Evolutionary conservation across 2,329 filamentous ascomycete genomes (phyloP).

Genomic region (Teratosphaeria nubilosa): DNA sequence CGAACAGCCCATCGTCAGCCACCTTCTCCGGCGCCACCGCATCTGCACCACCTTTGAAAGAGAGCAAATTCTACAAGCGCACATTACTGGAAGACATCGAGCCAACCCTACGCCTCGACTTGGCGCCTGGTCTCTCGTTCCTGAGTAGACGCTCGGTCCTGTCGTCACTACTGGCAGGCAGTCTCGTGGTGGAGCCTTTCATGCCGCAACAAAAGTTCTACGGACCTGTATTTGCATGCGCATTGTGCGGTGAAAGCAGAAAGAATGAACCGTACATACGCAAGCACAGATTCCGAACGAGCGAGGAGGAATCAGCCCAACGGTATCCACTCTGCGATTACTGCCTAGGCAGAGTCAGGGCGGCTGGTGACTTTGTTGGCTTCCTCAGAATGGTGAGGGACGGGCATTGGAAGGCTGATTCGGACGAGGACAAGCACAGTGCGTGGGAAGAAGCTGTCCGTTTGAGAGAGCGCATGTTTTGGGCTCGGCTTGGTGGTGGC

Average conservation of each 20-base stretch:
- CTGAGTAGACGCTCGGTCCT: constrained; percentile 78
- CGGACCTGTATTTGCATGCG: constrained; percentile 57
- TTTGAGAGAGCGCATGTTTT: constrained; percentile 91
- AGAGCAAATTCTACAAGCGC: constrained; percentile 90
- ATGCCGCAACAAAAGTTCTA: constrained; percentile 42
- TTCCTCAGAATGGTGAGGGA: constrained; percentile 88
- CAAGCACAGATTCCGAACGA: constrained; percentile 80
- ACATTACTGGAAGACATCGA: constrained; percentile 84
- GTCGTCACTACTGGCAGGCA: constrained; percentile 72
- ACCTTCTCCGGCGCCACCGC: constrained; percentile 16
- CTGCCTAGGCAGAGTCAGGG: constrained; percentile 72
- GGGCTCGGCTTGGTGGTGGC: constrained; percentile 83
- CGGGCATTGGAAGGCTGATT: constrained; percentile 78
- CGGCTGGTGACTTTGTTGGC: constrained; percentile 84
- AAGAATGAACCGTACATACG: constrained; percentile 61
- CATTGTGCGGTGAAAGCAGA: constrained; percentile 77
- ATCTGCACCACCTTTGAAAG: constrained; percentile 59
- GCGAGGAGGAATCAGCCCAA: constrained; percentile 75
- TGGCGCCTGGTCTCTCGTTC: constrained; percentile 86
- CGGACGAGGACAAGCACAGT: constrained; percentile 69
- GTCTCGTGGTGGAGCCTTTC: constrained; percentile 80
- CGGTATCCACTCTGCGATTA: constrained; percentile 84
- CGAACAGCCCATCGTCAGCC: constrained; percentile 18
- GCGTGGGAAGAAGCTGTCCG: constrained; percentile 94
- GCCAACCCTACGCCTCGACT: constrained; percentile 80